Base-by-base conservation (phyloP, 2,329 filamentous ascomycete genomes). In the Alternaria panax region DNA sequence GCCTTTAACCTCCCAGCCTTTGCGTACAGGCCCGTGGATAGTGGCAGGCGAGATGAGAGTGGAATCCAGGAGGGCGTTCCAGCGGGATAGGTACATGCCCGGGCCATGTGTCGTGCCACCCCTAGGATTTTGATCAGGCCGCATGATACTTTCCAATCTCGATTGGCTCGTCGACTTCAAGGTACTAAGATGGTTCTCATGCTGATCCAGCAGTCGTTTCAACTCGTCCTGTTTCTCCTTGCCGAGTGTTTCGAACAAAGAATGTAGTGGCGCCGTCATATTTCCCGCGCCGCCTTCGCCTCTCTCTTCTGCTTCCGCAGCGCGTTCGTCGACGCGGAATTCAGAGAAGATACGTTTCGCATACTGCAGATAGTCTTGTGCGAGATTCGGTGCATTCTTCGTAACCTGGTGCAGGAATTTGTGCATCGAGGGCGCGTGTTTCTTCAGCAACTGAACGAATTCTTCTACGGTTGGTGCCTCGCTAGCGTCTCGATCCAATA, bases 41-140 rank as follows among this genome's bases (percentile, higher is more conserved):
- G 78, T 81, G 0, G 80, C 83, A 0, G 91, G 90, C 1, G 89
- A 90, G 61, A 93, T 88, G 45, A 83, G 75, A 0, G 91, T 91
- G n/a, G 83, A 80, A 71, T 93, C 88, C 3, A 93, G 80, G 7
- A 93, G 80, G 1, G 85, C 81, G 72, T 92, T 89, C 91, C 91
- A 93, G 50, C 87, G 84, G 1, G 86, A 83, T 24, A 93, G 84
- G 71, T 90, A 93, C 46, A 90, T 86, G 1, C 91, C 91, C 0
- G 91, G 90, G 0, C 90, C 90, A 24, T 82, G 83, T 53, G 84
- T 84, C 34, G 80, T 81, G 1, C 36, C 36, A 12, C 4, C 34
- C 4, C 7, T 20, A 4, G n/a, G 75, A 71, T 14, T 52, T 54
- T 16, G 47, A 18, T 41, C 34, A 2, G 62, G 50, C 9, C 56